Percentiles rank a stretch among this genome's conserved stretches.
These are phyloP conservation scores for Collybiopsis confluens DNA, from an alignment of 768 basidiomycete species.

Conservation along the genomic window DNA sequence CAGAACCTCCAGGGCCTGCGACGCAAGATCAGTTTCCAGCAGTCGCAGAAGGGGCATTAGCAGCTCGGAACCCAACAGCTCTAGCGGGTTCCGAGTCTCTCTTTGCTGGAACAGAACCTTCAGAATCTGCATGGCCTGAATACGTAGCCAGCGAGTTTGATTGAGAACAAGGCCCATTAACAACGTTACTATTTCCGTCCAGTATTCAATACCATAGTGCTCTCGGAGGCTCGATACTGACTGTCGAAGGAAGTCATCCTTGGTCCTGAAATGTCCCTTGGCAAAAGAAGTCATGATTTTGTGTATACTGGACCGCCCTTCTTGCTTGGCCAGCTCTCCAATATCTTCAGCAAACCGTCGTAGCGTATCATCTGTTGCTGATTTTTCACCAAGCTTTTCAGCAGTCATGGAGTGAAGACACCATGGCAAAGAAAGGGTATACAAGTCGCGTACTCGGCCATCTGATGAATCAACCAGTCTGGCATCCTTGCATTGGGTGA, in stretches of 20 bases:
- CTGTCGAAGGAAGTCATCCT: slow-evolving; percentile 91
- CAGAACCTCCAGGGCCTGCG: slow-evolving; percentile 87
- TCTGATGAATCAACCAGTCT: slow-evolving; percentile 68
- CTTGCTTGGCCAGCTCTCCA: slow-evolving; percentile 62
- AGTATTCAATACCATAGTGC: slow-evolving; percentile 70
- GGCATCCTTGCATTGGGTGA: slow-evolving; percentile 57
- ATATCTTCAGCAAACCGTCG: slow-evolving; percentile 73
- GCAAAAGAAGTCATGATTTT: slow-evolving; percentile 89
- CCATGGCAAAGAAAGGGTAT: slow-evolving; percentile 82
- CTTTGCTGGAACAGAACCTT: slow-evolving; percentile 86
- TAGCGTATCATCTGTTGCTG: slow-evolving; percentile 51
- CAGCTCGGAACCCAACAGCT: slow-evolving; percentile 76
- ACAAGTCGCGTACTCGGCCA: slow-evolving; percentile 75
- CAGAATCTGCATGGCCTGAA: slow-evolving; percentile 82
- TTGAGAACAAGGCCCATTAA: slow-evolving; percentile 88
- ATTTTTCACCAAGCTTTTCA: slow-evolving; percentile 34
- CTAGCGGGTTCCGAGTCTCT: slow-evolving; percentile 70
- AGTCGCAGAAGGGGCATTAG: slow-evolving; percentile 88
- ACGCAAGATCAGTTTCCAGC: slow-evolving; percentile 80
- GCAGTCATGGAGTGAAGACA: slow-evolving; percentile 76
- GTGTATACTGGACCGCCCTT: slow-evolving; percentile 73
- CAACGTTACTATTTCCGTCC: slow-evolving; percentile 79
- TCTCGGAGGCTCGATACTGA: slow-evolving; percentile 83
- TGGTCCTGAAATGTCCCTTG: slow-evolving; percentile 82
- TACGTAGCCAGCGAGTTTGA: slow-evolving; percentile 72